Conservation (phyloP, 441 rosid genomes). For the Dalechampia spathulata region DNA sequence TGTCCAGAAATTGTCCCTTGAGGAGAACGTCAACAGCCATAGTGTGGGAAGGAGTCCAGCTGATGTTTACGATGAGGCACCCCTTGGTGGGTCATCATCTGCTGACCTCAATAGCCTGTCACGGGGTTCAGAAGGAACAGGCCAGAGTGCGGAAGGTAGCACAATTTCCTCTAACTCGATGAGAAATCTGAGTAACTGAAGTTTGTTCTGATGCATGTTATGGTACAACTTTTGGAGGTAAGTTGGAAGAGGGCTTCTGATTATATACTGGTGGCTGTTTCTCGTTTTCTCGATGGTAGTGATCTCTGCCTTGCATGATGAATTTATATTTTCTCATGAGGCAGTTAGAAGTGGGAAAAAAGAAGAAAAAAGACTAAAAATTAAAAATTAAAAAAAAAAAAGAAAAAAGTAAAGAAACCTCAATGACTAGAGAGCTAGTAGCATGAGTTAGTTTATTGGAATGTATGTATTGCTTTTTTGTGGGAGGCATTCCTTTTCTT, state of each 20-base stretch:
- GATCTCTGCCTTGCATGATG: too few species aligned
- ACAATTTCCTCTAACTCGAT: constrained; percentile 5
- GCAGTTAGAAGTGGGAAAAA: constrained; percentile 16
- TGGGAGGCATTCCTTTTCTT: not conserved
- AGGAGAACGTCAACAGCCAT: constrained; percentile 23
- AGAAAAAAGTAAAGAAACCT: not conserved
- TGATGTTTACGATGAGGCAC: constrained; percentile 17
- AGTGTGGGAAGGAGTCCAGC: constrained; percentile 22
- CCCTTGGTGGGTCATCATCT: too few species aligned
- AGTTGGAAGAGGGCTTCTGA: constrained; percentile 15
- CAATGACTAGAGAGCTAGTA: constrained; percentile 14
- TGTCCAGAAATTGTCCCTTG: constrained; percentile 37
- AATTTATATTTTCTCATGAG: constrained; percentile 14
- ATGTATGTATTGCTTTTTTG: constrained; percentile 10
- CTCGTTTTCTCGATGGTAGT: too few species aligned
- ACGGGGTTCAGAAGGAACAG: constrained; percentile 17
- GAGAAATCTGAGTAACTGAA: constrained; percentile 15
- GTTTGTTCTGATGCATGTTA: constrained; percentile 16
- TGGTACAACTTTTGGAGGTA: constrained; percentile 12
- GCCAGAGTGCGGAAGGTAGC: constrained; percentile 14
- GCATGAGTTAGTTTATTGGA: constrained; percentile 26
- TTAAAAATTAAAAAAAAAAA: constrained; percentile 1
- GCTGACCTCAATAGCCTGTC: constrained; percentile 27
- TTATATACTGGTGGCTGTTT: constrained; percentile 17
- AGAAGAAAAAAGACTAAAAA: not conserved